Evolutionary conservation across 2,329 filamentous ascomycete genomes (phyloP).

Genomic region (Ophiostoma pallidulum): DNA sequence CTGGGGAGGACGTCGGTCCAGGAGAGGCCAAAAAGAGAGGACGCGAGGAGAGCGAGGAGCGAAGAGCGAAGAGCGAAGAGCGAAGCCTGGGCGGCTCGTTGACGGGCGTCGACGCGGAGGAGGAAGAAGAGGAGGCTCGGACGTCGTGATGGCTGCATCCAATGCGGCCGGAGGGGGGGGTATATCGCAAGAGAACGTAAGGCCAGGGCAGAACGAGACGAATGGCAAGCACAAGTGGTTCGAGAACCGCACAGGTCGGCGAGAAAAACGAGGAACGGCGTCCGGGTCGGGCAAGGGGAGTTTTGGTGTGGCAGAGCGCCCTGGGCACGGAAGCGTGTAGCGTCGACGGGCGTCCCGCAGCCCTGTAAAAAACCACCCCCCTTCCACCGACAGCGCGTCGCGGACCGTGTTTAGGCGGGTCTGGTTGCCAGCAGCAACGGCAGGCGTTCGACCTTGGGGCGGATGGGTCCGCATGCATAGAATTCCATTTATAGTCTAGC

Average conservation of each 20-base stretch:
- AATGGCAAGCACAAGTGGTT: too few relatives aligned
- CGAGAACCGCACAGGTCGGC: too few relatives aligned
- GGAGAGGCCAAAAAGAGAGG: too few relatives aligned
- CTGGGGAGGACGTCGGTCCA: constrained; percentile 9
- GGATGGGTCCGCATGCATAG: neutral
- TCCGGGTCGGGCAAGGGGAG: too few relatives aligned
- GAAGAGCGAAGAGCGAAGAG: constrained; percentile 2
- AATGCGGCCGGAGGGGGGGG: neutral
- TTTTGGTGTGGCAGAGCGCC: too few relatives aligned
- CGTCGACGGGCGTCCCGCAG: neutral
- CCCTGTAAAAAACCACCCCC: constrained; percentile 2
- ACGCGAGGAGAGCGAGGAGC: neutral
- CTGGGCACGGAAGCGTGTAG: neutral
- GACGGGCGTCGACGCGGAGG: neutral
- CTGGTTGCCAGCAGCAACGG: constrained; percentile 8
- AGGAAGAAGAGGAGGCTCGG: neutral
- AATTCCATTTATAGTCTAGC: neutral
- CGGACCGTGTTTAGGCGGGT: constrained; percentile 3
- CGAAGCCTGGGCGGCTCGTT: neutral
- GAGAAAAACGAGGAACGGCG: neutral
- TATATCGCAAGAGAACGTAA: neutral
- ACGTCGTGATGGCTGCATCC: neutral
- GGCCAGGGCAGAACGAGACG: neutral
- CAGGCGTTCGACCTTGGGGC: neutral
- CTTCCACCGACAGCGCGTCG: neutral